Evolutionary conservation across 139 green algal species (phyloP).

Genomic region (Chlorella sp.): DNA sequence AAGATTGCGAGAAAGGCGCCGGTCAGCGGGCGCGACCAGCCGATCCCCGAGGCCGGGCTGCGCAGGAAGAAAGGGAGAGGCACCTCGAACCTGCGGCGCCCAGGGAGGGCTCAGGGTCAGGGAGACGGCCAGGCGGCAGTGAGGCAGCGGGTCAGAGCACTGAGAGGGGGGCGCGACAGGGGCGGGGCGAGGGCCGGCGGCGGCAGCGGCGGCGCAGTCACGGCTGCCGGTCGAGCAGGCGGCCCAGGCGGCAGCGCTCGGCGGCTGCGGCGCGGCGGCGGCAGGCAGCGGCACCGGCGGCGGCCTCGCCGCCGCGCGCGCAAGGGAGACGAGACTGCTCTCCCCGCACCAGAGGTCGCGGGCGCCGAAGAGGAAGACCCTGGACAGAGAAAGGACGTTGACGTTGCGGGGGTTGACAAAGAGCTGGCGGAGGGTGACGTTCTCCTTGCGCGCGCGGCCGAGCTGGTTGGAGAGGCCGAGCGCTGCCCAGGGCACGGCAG

Average conservation of each 20-base stretch:
- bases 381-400: conserved; percentile 69
- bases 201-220: too few species aligned
- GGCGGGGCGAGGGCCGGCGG: background rate
- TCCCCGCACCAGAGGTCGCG: conserved; percentile 90
- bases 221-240: too few species aligned
- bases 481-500: conserved; percentile 76
- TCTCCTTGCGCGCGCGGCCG: conserved; percentile 68
- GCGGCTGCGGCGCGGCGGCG: too few species aligned
- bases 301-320: too few species aligned
- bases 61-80: conserved; percentile 89
- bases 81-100: too few species aligned
- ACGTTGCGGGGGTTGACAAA: conserved; percentile 75
- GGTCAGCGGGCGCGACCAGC: conserved; percentile 62
- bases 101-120: too few species aligned
- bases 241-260: too few species aligned
- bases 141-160: too few species aligned
- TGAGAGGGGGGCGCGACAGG: conserved; percentile 10
- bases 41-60: conserved; percentile 57
- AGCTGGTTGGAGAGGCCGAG: conserved; percentile 60
- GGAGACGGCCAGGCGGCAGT: too few species aligned
- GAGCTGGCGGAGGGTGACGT: conserved; percentile 58
- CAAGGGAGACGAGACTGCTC: too few species aligned
- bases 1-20: conserved; percentile 61
- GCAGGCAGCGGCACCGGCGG: too few species aligned
- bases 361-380: conserved; percentile 73